Percentiles rank a stretch among this genome's conserved stretches.
phyloP scores from a whole-genome alignment of 169 alveolate species.

The Eimeria praecox region DNA sequence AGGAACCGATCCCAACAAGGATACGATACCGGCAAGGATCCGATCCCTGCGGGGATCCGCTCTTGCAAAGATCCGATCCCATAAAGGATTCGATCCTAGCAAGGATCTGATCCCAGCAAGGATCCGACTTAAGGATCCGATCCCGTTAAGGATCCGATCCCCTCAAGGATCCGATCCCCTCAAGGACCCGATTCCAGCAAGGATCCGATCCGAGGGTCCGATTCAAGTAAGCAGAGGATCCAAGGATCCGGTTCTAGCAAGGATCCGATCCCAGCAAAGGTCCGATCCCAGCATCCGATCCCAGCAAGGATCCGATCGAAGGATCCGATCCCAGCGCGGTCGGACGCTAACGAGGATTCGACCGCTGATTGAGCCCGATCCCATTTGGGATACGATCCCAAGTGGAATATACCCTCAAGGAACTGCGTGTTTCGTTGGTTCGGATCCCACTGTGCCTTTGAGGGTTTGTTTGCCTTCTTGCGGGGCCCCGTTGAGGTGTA shows the following conservation, averaged over 20 bases:
- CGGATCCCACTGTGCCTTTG: neutral
- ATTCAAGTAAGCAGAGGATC: too few relatives aligned
- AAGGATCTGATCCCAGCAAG: neutral
- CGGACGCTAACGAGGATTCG: too few relatives aligned
- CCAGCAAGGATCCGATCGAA: neutral
- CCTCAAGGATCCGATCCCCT: neutral
- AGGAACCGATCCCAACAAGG: neutral
- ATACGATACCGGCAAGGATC: neutral
- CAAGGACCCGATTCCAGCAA: neutral
- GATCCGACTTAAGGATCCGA: constrained; percentile 1
- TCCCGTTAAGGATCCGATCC: neutral
- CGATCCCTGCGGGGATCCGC: constrained; percentile 21
- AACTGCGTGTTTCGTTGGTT: neutral
- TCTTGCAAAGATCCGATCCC: neutral
- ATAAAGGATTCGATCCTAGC: neutral
- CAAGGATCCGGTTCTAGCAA: neutral
- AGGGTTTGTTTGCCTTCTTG: neutral
- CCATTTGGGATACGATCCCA: constrained; percentile 2
- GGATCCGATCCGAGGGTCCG: neutral
- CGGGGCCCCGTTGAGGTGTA: constrained; percentile 31
- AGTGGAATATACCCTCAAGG: neutral
- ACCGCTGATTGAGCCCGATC: too few relatives aligned
- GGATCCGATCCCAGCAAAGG: neutral
- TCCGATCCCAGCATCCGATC: neutral
- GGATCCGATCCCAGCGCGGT: constrained; percentile 10